Conservation (phyloP, 148 eudicot genomes). For the Mesembryanthemum crystallinum region DNA sequence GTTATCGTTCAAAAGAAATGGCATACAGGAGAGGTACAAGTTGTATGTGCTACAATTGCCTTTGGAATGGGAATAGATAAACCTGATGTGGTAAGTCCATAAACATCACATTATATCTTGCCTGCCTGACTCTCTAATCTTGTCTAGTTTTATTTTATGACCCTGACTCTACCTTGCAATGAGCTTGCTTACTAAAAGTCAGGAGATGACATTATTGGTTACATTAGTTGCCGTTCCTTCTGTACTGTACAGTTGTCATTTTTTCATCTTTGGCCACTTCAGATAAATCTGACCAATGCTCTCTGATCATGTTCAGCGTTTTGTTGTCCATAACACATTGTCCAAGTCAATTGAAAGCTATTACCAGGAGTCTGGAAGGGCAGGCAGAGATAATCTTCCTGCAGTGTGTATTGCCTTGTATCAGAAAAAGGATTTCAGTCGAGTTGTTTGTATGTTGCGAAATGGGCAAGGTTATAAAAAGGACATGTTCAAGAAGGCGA, state of each 20-base stretch:
- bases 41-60: conserved; percentile 98
- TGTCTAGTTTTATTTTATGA: neutral
- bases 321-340: conserved; percentile 92
- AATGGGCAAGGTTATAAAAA: conserved; percentile 62
- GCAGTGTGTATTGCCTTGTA: conserved; percentile 68
- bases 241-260: neutral
- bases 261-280: neutral
- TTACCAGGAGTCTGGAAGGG: conserved; percentile 98
- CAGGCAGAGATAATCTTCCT: conserved; percentile 90
- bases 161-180: neutral
- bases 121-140: conserved; percentile 5
- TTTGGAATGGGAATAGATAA: conserved; percentile 99
- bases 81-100: conserved; percentile 85
- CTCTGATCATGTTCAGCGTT: conserved; percentile 56
- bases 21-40: conserved; percentile 90
- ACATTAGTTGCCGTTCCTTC: neutral
- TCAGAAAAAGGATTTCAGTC: conserved; percentile 95
- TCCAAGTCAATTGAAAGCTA: conserved; percentile 99
- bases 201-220: neutral
- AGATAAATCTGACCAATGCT: conserved; percentile 9
- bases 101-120: neutral
- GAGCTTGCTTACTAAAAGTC: neutral
- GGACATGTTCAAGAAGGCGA: conserved; percentile 64
- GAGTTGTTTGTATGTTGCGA: conserved; percentile 91
- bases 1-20: conserved; percentile 75